Base-by-base conservation (phyloP, 352 stramenopile genomes). In the Phytophthora parvispora region DNA sequence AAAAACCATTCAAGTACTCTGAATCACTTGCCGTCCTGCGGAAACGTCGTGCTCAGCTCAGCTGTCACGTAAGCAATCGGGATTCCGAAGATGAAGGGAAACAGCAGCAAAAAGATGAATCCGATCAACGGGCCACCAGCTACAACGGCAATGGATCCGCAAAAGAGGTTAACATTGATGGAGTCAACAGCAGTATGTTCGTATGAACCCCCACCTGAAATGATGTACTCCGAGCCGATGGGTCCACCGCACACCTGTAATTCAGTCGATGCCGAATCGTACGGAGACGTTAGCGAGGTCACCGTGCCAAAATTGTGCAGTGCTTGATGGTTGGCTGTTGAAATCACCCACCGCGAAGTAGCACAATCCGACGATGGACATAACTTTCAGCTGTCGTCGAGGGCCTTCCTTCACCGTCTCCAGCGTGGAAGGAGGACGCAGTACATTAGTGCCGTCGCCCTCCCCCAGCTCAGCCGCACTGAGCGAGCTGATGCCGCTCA, bases 11-110 rank as follows among this genome's bases (percentile, higher is more conserved):
- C 27, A 48, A 28, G 20, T 50, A 20, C 7, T 32, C 13, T 18
- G 15, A 27, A 34, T 50, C 20, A 69, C 59, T 57, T 48, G 78
- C 77, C 79, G 42, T 88, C 78, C 65, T 98, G 90, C 0, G 92
- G 93, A 76, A 97, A 98, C 8, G 94, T 79, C 1, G 90, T 91
- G 38, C 90, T 93, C 18, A 99, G 81, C 77, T 99, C 95, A 18
- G 94, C 91, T 7, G 94, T 98, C 34, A 99, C 90, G 53, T 98
- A 84, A 20, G 91, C 91, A 68, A 98, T 95, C 13, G 94, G 95
- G 18, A 98, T 60, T 3, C 83, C 91, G 86, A 94, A 99, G 20
- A 98, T 75, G 18, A 98, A 81, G 6, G 94, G 94, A 47, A 98
- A 88, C 13, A 98, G 20, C 28, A 95, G 31, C 55, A 98, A 88